These are phyloP conservation scores for Fraxinus americana DNA, from an alignment of 257 asterid species.

Conservation along the genomic window DNA sequence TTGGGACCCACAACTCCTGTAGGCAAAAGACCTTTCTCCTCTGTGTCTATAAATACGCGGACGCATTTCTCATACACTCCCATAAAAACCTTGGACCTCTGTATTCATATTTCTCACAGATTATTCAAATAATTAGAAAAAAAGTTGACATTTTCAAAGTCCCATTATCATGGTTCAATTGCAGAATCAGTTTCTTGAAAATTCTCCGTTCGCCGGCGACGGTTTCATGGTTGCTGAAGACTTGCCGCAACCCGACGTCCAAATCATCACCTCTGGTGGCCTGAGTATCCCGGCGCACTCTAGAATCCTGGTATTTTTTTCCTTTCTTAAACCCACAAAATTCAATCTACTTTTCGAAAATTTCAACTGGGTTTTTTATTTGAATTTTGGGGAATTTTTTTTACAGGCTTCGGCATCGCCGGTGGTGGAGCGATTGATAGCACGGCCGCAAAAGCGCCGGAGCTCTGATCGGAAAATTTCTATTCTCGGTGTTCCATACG, in stretches of 20 bases:
- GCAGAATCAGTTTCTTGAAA: neutral
- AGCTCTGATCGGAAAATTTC: slow-evolving; percentile 52
- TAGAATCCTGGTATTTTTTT: slow-evolving; percentile 55
- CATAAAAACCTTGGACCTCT: neutral
- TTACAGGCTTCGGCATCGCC: slow-evolving; percentile 82
- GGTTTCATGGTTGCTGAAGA: slow-evolving; percentile 26
- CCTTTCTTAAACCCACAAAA: neutral
- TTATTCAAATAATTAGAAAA: neutral
- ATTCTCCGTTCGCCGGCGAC: slow-evolving; percentile 25
- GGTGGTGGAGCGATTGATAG: slow-evolving; percentile 74
- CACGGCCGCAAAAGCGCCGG: slow-evolving; percentile 59
- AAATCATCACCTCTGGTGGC: slow-evolving; percentile 64
- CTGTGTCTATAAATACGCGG: neutral
- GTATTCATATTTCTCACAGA: neutral
- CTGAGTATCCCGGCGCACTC: slow-evolving; percentile 68
- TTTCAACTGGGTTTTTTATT: neutral
- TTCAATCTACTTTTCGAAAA: neutral
- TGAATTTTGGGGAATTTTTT: neutral
- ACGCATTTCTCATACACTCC: neutral
- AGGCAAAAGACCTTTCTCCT: neutral
- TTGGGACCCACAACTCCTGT: neutral
- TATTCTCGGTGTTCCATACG: slow-evolving; percentile 84
- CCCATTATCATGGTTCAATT: slow-evolving; percentile 4
- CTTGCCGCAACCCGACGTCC: slow-evolving; percentile 57
- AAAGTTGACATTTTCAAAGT: neutral